Base-by-base conservation (phyloP, 1,139 yeast species). In the Blastobotrys arbuscula region DNA sequence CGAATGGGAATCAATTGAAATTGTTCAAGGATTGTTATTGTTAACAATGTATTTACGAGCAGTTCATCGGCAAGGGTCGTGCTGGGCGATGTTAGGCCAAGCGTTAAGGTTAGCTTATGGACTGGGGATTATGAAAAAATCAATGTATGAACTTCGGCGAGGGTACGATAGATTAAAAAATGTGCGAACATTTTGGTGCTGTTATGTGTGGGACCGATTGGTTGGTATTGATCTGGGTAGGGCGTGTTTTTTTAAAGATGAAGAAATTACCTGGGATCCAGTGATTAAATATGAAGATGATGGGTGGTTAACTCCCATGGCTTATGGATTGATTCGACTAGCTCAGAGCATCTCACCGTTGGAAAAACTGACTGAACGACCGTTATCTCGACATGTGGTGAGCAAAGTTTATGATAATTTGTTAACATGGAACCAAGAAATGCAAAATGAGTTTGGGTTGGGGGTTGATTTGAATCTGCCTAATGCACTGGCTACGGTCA, bases 1-100 rank as follows among this genome's bases (percentile, higher is more conserved):
- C 61, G 84, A 81, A 60, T 81, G 86, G 85, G 84, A 81, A 59
- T 74, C 82, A 19, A 74, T 78, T 52, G 88, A 82, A 59, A 69
- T 82, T 54, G 74, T 81, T 35, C 88, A 82, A 59, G 73, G 79
- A 37, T 80, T 86, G 84, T 62, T 80, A 13, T 63, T 82, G 26
- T 71, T 78, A 28, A 64, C 81, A 0, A 57, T 80, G 19, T 82
- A 81, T 57, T 63, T 81, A 37, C 66, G 88, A 39, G 65, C 77
- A 2, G 66, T 78, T 34, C 81, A 80, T 56, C 69, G 84, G 45
- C 87, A 81, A 61, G 74, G 78, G 6, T 73, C 83, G 0, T 67
- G 77, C 31, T 76, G 73, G 67, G 70, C 69, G 55, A 78, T 84
- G 0, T 59, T 81, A 39, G 78, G 79, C 2, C 72, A 70, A 40